Evolutionary conservation across 305 asterid species (phyloP).

Genomic region (Fraxinus latifolia): DNA sequence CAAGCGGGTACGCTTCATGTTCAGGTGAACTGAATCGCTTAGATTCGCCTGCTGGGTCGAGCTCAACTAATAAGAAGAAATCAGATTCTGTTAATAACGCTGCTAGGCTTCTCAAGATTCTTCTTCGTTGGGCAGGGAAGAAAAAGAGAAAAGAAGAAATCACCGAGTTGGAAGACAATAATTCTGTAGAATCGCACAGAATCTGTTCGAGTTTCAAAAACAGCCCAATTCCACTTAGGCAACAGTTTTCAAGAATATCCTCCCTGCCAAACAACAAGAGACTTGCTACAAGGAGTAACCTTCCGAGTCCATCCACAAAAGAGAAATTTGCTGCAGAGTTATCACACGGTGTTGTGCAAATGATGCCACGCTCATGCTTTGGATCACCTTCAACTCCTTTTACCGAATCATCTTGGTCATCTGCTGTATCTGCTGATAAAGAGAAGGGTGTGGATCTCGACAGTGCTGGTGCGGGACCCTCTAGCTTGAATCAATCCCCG

Average conservation of each 20-base stretch:
- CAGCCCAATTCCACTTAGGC: too few relatives aligned
- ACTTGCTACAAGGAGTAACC: too few relatives aligned
- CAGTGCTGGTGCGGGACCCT: conserved; percentile 13
- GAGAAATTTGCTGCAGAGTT: too few relatives aligned
- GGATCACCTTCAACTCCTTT: too few relatives aligned
- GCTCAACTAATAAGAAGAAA: conserved; percentile 32
- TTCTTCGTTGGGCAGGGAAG: conserved; percentile 45
- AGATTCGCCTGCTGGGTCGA: conserved; percentile 25
- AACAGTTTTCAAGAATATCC: too few relatives aligned
- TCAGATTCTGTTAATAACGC: conserved; percentile 32
- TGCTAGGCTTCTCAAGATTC: conserved; percentile 46
- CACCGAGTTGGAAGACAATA: conserved; percentile 31
- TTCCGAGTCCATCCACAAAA: too few relatives aligned
- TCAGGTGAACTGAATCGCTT: conserved; percentile 47
- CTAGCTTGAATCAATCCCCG: conserved; percentile 32
- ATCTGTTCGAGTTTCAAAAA: conserved; percentile 17
- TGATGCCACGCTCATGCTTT: too few relatives aligned
- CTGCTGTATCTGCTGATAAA: too few relatives aligned
- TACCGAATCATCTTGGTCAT: too few relatives aligned
- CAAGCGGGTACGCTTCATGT: conserved; percentile 36
- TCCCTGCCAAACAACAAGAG: too few relatives aligned
- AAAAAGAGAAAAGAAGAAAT: conserved; percentile 24
- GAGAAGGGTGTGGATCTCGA: conserved; percentile 17
- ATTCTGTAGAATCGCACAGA: conserved; percentile 33
- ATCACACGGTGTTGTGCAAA: too few relatives aligned